Percentiles rank a stretch among this genome's conserved stretches.
These are phyloP conservation scores for Warburgia ugandensis DNA, from an alignment of 164 flowering plant genomes.

Conservation along the genomic window DNA sequence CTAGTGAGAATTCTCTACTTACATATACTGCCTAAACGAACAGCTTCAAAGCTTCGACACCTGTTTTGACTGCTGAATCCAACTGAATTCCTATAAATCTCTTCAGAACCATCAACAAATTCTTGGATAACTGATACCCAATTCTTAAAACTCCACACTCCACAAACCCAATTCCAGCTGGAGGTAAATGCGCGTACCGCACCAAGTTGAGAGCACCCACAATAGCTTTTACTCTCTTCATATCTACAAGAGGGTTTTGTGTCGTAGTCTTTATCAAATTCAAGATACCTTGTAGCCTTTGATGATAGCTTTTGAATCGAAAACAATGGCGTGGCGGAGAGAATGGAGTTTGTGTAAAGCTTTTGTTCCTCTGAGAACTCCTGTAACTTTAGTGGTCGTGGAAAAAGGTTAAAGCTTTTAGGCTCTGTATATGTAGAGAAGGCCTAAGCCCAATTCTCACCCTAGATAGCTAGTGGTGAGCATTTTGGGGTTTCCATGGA, in stretches of 20 bases:
- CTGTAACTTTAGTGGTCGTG: slow-evolving; percentile 8
- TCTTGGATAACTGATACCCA: slow-evolving; percentile 14
- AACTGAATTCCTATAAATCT: slow-evolving; percentile 11
- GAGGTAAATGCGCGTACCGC: slow-evolving; percentile 7
- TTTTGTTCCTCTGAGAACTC: slow-evolving; percentile 10
- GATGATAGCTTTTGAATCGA: slow-evolving; percentile 8
- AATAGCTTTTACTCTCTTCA: slow-evolving; percentile 5
- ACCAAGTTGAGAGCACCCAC: slow-evolving; percentile 9
- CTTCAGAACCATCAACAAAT: slow-evolving; percentile 10
- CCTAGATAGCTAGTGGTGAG: slow-evolving; percentile 2
- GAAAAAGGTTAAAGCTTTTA: slow-evolving; percentile 5
- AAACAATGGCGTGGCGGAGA: not conserved
- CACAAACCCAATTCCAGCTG: slow-evolving; percentile 1
- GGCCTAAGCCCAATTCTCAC: slow-evolving; percentile 10
- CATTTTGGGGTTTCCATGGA: too few relatives aligned
- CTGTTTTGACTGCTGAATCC: slow-evolving; percentile 2
- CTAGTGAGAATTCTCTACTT: slow-evolving; percentile 6
- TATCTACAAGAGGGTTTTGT: not conserved
- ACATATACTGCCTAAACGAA: slow-evolving; percentile 4
- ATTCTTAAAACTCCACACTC: slow-evolving; percentile 9
- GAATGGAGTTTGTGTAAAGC: slow-evolving; percentile 8
- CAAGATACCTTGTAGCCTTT: slow-evolving; percentile 7
- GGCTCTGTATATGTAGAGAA: slow-evolving; percentile 4
- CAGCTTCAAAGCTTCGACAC: slow-evolving; percentile 9
- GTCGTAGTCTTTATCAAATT: not conserved